Percentiles rank a stretch among this genome's conserved stretches.
Conservation (phyloP, 176 grass and related monocot genomes). For the Eragrostis curvula region DNA sequence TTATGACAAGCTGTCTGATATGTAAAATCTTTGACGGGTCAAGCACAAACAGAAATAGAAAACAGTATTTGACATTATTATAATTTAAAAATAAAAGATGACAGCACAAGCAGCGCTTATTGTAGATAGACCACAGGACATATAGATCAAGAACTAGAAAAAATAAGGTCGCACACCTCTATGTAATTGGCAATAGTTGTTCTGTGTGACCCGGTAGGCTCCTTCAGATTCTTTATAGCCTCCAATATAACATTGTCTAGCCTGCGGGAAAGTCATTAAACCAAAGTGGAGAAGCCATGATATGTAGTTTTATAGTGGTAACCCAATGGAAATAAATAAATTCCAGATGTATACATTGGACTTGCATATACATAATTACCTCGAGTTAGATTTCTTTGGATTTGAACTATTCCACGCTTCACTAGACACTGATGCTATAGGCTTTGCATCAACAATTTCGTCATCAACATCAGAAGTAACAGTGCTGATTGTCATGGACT, state of each 20-base stretch:
- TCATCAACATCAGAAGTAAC: slow-evolving; percentile 58
- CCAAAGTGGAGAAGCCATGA: background rate
- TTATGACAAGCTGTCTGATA: background rate
- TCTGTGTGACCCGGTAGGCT: slow-evolving; percentile 84
- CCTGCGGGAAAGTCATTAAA: slow-evolving; percentile 55
- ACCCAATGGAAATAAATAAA: too few relatives aligned
- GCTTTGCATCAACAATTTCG: slow-evolving; percentile 43
- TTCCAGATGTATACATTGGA: background rate
- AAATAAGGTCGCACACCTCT: slow-evolving; percentile 61
- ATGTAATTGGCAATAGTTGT: slow-evolving; percentile 75
- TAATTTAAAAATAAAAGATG: background rate
- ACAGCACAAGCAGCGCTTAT: background rate
- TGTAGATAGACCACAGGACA: slow-evolving; percentile 18
- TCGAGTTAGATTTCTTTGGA: slow-evolving; percentile 57
- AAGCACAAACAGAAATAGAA: slow-evolving; percentile 4
- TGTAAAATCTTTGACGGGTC: slow-evolving; percentile 10
- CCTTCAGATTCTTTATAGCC: slow-evolving; percentile 82
- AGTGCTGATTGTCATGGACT: slow-evolving; percentile 15
- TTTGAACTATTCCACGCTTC: slow-evolving; percentile 10
- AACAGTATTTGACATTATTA: background rate
- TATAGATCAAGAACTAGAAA: slow-evolving; percentile 17
- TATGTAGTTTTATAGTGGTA: background rate
- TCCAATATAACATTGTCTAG: slow-evolving; percentile 87
- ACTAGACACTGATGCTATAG: slow-evolving; percentile 40
- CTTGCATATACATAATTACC: slow-evolving; percentile 33